phyloP scores from a whole-genome alignment of 1,284 basidiomycete species.

The Boletus chippewaensis region DNA sequence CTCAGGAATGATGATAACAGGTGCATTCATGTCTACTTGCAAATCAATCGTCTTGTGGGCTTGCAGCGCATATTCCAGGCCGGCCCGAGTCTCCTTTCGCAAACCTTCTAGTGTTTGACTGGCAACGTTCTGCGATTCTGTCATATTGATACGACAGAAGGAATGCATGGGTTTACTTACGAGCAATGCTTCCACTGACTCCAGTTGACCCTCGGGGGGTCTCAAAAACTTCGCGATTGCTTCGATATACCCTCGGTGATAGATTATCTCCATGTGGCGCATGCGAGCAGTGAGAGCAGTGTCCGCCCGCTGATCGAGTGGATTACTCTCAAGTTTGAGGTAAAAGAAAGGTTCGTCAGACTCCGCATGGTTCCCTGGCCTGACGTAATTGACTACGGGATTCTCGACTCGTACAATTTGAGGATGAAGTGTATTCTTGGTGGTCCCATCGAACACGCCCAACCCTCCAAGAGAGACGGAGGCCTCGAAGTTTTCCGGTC shows the following conservation, averaged over 20 bases:
- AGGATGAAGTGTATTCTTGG: conserved; percentile 74
- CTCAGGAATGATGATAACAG: conserved; percentile 96
- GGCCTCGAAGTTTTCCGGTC: conserved; percentile 77
- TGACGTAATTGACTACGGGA: conserved; percentile 5
- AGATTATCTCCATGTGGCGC: conserved; percentile 97
- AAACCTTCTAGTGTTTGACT: conserved; percentile 93
- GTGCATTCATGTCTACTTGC: conserved; percentile 94
- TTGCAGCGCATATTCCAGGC: conserved; percentile 90
- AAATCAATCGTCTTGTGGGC: conserved; percentile 95
- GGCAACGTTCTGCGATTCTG: conserved; percentile 66
- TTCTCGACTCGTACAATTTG: conserved; percentile 94
- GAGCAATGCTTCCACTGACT: conserved; percentile 87
- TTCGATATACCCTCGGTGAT: conserved; percentile 93
- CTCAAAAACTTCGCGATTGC: conserved; percentile 90
- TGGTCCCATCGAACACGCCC: conserved; percentile 89
- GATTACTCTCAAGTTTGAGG: conserved; percentile 89
- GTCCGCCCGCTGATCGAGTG: conserved; percentile 90
- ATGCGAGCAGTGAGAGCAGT: conserved; percentile 86
- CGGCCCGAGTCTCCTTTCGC: conserved; percentile 91
- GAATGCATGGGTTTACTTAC: conserved; percentile 36
- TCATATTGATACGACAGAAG: conserved; percentile 5
- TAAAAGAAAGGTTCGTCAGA: conserved; percentile 82
- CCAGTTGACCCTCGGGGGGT: conserved; percentile 91
- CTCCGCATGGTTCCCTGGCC: conserved; percentile 27
- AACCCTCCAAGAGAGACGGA: conserved; percentile 85